phyloP scores from a whole-genome alignment of 2,329 filamentous ascomycete genomes.

The Fusarium denticulatum region DNA sequence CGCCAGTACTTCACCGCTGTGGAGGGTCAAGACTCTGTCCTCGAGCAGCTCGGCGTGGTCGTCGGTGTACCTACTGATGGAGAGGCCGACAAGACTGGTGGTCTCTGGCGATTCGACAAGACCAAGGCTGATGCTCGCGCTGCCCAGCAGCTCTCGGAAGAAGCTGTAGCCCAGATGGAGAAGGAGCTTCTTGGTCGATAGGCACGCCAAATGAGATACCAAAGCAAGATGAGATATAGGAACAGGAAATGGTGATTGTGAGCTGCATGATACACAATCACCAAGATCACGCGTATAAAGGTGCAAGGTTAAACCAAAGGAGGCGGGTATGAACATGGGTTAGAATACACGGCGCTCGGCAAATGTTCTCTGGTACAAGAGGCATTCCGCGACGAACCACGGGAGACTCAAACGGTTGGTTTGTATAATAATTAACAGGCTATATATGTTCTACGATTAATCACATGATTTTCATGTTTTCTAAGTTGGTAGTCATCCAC shows the following conservation, averaged over 20 bases:
- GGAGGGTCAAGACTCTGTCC: constrained; percentile 56
- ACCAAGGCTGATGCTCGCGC: constrained; percentile 54
- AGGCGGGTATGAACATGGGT: constrained; percentile 19
- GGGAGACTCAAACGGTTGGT: constrained; percentile 4
- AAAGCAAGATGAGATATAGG: neutral
- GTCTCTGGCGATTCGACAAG: constrained; percentile 68
- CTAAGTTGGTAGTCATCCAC: neutral
- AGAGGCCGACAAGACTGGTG: constrained; percentile 69
- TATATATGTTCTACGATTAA: constrained; percentile 36
- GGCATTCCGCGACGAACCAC: constrained; percentile 8
- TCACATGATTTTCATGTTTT: constrained; percentile 23
- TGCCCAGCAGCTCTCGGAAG: constrained; percentile 51
- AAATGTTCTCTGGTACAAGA: constrained; percentile 18
- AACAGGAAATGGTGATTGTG: neutral
- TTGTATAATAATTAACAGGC: constrained; percentile 32
- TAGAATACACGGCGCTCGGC: constrained; percentile 30
- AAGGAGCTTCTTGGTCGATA: constrained; percentile 56
- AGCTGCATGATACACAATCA: constrained; percentile 11
- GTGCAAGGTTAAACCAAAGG: constrained; percentile 6
- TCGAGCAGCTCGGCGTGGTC: constrained; percentile 56
- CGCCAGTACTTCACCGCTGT: constrained; percentile 79
- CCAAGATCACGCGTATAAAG: neutral
- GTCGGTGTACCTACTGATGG: constrained; percentile 62
- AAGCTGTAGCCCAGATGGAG: constrained; percentile 56
- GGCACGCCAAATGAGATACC: constrained; percentile 10